Conservation (phyloP, 495 filamentous ascomycete genomes). For the Staphylotrichum tortipilum region DNA sequence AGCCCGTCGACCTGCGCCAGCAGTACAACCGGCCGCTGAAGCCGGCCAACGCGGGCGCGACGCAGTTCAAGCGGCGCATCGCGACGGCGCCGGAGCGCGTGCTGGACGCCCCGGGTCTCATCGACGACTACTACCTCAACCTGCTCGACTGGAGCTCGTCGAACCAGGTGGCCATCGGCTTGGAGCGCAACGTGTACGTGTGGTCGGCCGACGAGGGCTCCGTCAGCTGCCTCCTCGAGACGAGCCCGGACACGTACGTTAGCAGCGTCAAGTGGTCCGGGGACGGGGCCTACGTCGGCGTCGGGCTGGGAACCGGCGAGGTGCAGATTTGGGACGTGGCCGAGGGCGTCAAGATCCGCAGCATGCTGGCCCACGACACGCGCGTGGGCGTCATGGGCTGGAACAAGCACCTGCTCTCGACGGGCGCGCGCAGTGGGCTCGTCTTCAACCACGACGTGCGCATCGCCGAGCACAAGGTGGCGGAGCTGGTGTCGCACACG, state of each 20-base stretch:
- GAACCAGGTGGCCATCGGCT: slow-evolving; percentile 95
- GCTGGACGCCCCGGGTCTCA: slow-evolving; percentile 88
- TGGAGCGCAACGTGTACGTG: slow-evolving; percentile 94
- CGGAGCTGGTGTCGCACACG: slow-evolving; percentile 91
- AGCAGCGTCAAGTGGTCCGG: slow-evolving; percentile 98
- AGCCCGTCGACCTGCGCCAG: slow-evolving; percentile 91
- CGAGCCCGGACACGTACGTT: slow-evolving; percentile 82
- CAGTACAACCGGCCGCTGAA: slow-evolving; percentile 97
- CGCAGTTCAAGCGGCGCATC: slow-evolving; percentile 83
- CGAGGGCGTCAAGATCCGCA: slow-evolving; percentile 87
- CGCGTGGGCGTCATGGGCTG: slow-evolving; percentile 97
- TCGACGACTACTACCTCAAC: slow-evolving; percentile 99
- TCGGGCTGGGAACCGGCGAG: slow-evolving; percentile 89
- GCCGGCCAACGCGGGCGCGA: slow-evolving; percentile 56
- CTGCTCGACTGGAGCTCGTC: slow-evolving; percentile 93
- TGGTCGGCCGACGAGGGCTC: slow-evolving; percentile 96
- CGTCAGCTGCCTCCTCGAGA: slow-evolving; percentile 80
- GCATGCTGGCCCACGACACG: slow-evolving; percentile 95
- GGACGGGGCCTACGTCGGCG: slow-evolving; percentile 92
- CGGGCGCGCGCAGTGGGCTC: slow-evolving; percentile 86
- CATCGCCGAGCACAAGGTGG: slow-evolving; percentile 93
- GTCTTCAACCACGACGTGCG: slow-evolving; percentile 99
- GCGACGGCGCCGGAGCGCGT: slow-evolving; percentile 93
- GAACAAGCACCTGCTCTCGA: slow-evolving; percentile 95
- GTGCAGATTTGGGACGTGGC: slow-evolving; percentile 99